phyloP scores from a whole-genome alignment of 1,139 yeast genomes.

The Candida smagusa region DNA sequence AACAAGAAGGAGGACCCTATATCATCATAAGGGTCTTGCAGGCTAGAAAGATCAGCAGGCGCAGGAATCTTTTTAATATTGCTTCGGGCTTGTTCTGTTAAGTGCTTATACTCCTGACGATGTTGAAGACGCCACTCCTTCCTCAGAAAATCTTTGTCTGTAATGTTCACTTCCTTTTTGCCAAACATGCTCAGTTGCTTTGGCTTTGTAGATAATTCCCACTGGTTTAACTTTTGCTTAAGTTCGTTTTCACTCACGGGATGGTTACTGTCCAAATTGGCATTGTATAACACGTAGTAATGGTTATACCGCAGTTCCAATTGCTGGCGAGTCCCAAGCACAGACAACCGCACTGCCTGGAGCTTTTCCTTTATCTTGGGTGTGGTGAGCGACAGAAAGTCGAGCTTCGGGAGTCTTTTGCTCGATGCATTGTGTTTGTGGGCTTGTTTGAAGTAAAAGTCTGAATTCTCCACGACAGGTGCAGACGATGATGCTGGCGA shows the following conservation, averaged over 20 bases:
- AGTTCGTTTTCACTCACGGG: slow-evolving; percentile 61
- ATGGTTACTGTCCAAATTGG: slow-evolving; percentile 72
- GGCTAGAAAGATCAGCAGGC: not conserved
- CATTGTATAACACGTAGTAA: slow-evolving; percentile 75
- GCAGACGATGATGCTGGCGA: slow-evolving; percentile 4
- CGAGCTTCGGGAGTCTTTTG: slow-evolving; percentile 54
- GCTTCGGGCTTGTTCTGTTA: slow-evolving; percentile 49
- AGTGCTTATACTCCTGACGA: slow-evolving; percentile 47
- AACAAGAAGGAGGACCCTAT: slow-evolving; percentile 4
- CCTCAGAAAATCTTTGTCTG: slow-evolving; percentile 40
- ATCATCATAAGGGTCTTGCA: slow-evolving; percentile 3
- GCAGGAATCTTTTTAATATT: slow-evolving; percentile 7
- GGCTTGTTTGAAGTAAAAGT: slow-evolving; percentile 32
- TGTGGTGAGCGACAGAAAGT: slow-evolving; percentile 57
- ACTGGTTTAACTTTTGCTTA: slow-evolving; percentile 53
- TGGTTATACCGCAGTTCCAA: slow-evolving; percentile 74
- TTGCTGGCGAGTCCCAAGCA: slow-evolving; percentile 59
- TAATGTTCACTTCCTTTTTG: slow-evolving; percentile 25
- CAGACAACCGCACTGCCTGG: slow-evolving; percentile 50
- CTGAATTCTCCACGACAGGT: slow-evolving; percentile 19
- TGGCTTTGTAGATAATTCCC: slow-evolving; percentile 55
- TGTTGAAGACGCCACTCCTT: slow-evolving; percentile 52
- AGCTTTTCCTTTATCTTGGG: slow-evolving; percentile 63
- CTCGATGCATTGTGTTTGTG: slow-evolving; percentile 20
- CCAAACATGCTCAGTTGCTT: slow-evolving; percentile 21